Conservation (phyloP, 805 yeast genomes). For the Peterozyma toletana region DNA sequence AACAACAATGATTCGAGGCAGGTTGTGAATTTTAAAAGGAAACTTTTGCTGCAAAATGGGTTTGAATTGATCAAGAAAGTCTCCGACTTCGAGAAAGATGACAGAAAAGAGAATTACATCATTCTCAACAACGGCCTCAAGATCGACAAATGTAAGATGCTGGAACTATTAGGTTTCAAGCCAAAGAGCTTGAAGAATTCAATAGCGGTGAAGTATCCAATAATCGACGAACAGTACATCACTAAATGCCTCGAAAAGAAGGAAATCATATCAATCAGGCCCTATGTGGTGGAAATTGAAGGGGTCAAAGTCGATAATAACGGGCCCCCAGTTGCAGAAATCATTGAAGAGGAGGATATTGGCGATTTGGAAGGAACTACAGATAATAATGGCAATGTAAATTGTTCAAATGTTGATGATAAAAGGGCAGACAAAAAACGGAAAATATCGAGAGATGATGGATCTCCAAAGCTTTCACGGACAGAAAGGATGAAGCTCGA, state of each 20-base stretch:
- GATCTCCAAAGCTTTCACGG: background rate
- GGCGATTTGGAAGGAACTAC: background rate
- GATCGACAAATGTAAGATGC: too few species aligned
- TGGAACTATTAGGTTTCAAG: too few species aligned
- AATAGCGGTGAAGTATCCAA: background rate
- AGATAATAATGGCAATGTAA: background rate
- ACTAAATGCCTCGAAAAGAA: background rate
- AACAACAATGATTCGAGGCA: too few species aligned
- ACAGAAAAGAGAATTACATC: too few species aligned
- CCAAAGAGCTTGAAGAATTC: too few species aligned
- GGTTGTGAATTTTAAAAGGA: too few species aligned
- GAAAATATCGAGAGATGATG: background rate
- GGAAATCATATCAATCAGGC: background rate
- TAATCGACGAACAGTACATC: conserved; percentile 3
- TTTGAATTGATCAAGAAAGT: too few species aligned
- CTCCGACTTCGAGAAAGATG: too few species aligned
- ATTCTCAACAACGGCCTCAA: too few species aligned
- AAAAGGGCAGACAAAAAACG: background rate
- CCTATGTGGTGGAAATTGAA: background rate
- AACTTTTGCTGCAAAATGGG: too few species aligned
- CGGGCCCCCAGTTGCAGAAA: too few species aligned
- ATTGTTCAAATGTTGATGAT: background rate
- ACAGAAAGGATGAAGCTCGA: conserved; percentile 1
- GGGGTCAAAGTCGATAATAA: background rate
- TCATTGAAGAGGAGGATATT: too few species aligned